Conservation (phyloP, 2,329 filamentous ascomycete species). For the Sarocladium kiliense region DNA sequence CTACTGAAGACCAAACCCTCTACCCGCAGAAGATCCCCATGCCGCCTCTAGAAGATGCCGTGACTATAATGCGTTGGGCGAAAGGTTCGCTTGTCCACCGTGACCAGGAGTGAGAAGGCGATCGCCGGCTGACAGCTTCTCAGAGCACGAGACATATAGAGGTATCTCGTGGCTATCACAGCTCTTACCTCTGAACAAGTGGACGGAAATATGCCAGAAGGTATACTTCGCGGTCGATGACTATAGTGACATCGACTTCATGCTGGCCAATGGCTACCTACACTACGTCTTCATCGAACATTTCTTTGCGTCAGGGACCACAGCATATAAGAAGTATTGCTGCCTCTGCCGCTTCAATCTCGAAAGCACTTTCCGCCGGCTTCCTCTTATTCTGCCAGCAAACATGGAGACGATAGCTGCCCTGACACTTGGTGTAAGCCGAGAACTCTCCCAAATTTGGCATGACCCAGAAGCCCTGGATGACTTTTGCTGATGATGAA, state of each 20-base stretch:
- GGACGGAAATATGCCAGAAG: conserved; percentile 25
- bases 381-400: conserved; percentile 26
- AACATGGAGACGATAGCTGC: conserved; percentile 27
- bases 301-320: conserved; percentile 17
- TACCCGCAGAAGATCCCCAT: conserved; percentile 12
- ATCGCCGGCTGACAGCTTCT: background rate
- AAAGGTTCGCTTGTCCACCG: conserved; percentile 21
- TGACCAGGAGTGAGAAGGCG: too few species aligned
- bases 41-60: conserved; percentile 22
- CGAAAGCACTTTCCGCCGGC: conserved; percentile 16
- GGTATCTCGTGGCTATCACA: conserved; percentile 25
- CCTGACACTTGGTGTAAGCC: conserved; percentile 26
- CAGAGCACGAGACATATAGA: conserved; percentile 20
- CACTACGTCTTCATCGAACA: conserved; percentile 30
- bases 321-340: conserved; percentile 18
- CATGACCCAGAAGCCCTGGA: too few species aligned
- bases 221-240: conserved; percentile 30
- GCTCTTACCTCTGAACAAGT: conserved; percentile 25
- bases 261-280: conserved; percentile 30
- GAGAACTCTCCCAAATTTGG: too few species aligned
- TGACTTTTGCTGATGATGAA: too few species aligned
- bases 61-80: conserved; percentile 25
- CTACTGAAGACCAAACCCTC: background rate
- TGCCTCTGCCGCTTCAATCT: conserved; percentile 23
- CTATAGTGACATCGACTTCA: conserved; percentile 25